phyloP scores from a whole-genome alignment of 2,329 filamentous ascomycete species.

The Xylariales sp. region DNA sequence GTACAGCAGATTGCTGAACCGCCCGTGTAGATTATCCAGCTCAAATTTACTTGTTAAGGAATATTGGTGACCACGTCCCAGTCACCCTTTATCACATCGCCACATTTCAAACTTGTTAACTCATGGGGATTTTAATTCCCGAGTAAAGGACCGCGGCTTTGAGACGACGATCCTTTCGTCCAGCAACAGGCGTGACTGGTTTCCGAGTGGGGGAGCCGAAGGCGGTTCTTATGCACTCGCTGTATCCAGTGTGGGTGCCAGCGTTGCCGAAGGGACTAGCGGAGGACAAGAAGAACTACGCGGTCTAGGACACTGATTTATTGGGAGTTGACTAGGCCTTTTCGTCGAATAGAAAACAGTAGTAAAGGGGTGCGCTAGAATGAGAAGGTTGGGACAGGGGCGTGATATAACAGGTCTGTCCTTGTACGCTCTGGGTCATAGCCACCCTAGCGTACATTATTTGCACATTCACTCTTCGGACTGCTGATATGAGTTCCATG shows the following conservation, averaged over 20 bases:
- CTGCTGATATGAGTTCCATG: constrained; percentile 9
- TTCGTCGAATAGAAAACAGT: constrained; percentile 9
- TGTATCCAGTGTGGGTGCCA: constrained; percentile 19
- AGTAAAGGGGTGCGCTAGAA: constrained; percentile 15
- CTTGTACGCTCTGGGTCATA: constrained; percentile 20
- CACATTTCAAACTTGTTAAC: not conserved
- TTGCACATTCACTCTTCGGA: not conserved
- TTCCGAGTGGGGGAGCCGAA: constrained; percentile 17
- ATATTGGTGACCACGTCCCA: not conserved
- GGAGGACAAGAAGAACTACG: constrained; percentile 15
- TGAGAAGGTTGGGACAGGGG: constrained; percentile 21
- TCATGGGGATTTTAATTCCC: constrained; percentile 1
- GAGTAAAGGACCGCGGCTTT: not conserved
- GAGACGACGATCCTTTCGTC: not conserved
- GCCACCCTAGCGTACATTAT: constrained; percentile 14
- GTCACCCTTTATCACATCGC: not conserved
- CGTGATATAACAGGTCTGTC: constrained; percentile 16
- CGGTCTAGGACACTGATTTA: not conserved
- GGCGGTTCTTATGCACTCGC: constrained; percentile 15
- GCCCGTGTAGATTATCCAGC: not conserved
- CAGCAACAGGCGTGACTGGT: not conserved
- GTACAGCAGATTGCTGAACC: not conserved
- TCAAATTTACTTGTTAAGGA: not conserved
- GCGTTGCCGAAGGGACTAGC: not conserved
- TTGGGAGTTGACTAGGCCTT: not conserved